Evolutionary conservation across 78 protist genomes (phyloP).

Genomic region (Dictyostelium brefeldianum): DNA sequence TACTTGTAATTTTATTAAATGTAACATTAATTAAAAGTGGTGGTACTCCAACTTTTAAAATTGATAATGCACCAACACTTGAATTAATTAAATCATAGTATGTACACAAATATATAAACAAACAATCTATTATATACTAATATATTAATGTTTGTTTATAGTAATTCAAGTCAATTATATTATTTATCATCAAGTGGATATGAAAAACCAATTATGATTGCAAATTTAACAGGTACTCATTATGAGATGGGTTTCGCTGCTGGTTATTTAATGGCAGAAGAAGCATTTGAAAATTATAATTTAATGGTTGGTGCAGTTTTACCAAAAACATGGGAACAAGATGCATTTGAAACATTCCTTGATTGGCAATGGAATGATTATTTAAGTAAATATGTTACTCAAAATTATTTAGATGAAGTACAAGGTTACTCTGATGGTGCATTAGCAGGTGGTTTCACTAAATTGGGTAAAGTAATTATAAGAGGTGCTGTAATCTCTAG

Average conservation of each 20-base stretch:
- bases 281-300: slow-evolving; percentile 16
- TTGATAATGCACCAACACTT: slow-evolving; percentile 43
- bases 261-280: slow-evolving; percentile 48
- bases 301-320: slow-evolving; percentile 7
- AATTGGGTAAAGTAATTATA: not conserved
- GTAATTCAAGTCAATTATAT: slow-evolving; percentile 46
- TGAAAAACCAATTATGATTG: slow-evolving; percentile 43
- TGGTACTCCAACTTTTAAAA: slow-evolving; percentile 48
- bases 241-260: slow-evolving; percentile 71
- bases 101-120: too few relatives aligned
- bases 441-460: slow-evolving; percentile 20
- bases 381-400: slow-evolving; percentile 57
- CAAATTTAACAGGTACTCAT: slow-evolving; percentile 69
- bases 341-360: slow-evolving; percentile 39
- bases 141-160: not conserved
- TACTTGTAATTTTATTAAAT: not conserved
- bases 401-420: slow-evolving; percentile 65
- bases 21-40: not conserved
- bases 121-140: too few relatives aligned
- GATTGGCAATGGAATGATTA: slow-evolving; percentile 78
- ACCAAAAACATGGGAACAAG: slow-evolving; percentile 28
- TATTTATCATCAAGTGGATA: slow-evolving; percentile 39
- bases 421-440: slow-evolving; percentile 70
- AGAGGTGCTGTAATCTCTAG: slow-evolving; percentile 5
- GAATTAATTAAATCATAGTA: slow-evolving; percentile 44